Base-by-base conservation (phyloP, 2,329 filamentous ascomycete genomes). In the Aaosphaeria pasadenensis region DNA sequence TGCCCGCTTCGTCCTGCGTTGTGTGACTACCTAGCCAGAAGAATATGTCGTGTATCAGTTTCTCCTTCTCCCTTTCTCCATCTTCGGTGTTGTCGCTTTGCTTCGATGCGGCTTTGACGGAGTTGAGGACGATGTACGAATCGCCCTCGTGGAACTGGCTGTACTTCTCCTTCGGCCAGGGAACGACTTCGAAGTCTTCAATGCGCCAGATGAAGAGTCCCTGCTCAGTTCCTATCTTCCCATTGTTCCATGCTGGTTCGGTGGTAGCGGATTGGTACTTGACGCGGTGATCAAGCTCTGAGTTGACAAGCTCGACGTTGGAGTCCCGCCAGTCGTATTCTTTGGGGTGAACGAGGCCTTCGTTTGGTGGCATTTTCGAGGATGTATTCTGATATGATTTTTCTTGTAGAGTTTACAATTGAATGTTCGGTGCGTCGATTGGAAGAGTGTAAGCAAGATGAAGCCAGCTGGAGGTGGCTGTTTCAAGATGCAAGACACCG, bases 11-110 rank as follows among this genome's bases (percentile, higher is more conserved):
- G 54, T 87, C 85, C 69, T 86, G 83, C 2, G 81, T 78, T 0
- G 84, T 87, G 59, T 85, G 79, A 44, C 68, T 74, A 4, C 85
- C 85, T 1, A 87, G 76, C 84, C 84, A 88, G 71, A 87, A 87
- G 74, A 84, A 87, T 59, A 87, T 78, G 43, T 87, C 83, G 57
- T 87, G 84, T 39, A 59, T 49, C 11, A 64, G 32, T 11, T 57
- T 59, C 4, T 52, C 47, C 30, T 52, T 45, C 13, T 56, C 32
- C 4, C 41, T 40, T 70, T 72, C 4, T 5, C 13, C 43, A 4
- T 38, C 39, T 5, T 30, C 43, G 5, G 33, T 39, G 5, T 73
- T 76, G 49, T 77, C 57, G 63, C 66, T 69, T n/a, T 72, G 66
- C 33, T 72, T 69, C 39, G 72, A 69, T 39, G 76, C 76, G 31